Evolutionary conservation across 2,329 filamentous ascomycete genomes (phyloP).

Genomic region (Magnaporthales sp.): DNA sequence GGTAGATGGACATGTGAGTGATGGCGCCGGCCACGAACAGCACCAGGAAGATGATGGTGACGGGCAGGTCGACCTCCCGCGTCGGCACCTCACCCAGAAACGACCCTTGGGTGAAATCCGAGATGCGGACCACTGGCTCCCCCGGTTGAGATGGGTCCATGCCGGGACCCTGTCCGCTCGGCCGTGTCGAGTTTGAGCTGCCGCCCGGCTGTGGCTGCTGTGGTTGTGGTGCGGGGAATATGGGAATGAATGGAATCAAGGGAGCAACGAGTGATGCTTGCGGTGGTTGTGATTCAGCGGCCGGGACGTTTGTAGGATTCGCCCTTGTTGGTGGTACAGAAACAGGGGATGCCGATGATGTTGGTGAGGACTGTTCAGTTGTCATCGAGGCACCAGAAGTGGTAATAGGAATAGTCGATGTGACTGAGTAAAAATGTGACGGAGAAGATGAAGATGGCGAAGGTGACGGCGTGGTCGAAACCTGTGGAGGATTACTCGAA

Average conservation of each 20-base stretch:
- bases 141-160: no score
- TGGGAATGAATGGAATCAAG: not conserved
- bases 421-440: not conserved
- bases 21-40: constrained; percentile 16
- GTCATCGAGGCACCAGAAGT: not conserved
- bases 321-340: not conserved
- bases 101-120: constrained; percentile 6
- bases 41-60: constrained; percentile 16
- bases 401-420: not conserved
- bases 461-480: not conserved
- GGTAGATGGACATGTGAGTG: constrained; percentile 16
- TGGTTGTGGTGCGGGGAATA: not conserved
- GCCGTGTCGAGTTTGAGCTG: not conserved
- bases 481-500: not conserved
- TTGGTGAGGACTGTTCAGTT: no score
- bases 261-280: not conserved
- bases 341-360: not conserved
- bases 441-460: not conserved
- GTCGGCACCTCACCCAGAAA: constrained; percentile 8
- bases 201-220: not conserved
- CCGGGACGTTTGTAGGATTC: not conserved
- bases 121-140: not conserved
- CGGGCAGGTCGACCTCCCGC: constrained; percentile 12
- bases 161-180: no score
- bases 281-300: not conserved